Conservation (phyloP, 2,329 filamentous ascomycete species). For the Pseudogymnoascus sp. region DNA sequence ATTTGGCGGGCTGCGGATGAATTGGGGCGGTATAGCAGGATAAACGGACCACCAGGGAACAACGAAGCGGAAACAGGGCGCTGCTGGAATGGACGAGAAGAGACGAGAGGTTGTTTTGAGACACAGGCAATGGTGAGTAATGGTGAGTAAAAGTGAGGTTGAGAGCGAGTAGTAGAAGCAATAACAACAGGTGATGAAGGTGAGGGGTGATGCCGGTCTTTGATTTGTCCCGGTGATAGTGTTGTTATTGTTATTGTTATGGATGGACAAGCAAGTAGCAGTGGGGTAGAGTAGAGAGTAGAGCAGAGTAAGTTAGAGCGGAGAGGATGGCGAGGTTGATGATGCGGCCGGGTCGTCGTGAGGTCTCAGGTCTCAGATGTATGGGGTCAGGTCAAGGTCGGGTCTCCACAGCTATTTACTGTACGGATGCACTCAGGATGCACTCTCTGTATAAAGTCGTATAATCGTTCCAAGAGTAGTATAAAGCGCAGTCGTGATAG, state of each 20-base stretch:
- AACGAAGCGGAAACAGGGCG: background rate
- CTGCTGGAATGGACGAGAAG: background rate
- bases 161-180: background rate
- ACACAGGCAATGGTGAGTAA: background rate
- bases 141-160: too few relatives aligned
- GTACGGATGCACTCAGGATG: background rate
- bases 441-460: too few relatives aligned
- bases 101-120: background rate
- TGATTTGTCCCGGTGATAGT: background rate
- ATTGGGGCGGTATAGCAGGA: conserved; percentile 2
- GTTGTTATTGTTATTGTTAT: conserved; percentile 1
- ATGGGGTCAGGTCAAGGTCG: background rate
- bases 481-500: conserved; percentile 6
- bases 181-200: background rate
- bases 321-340: conserved; percentile 3
- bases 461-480: too few relatives aligned
- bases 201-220: background rate
- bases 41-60: background rate
- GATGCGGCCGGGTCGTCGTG: background rate
- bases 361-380: background rate
- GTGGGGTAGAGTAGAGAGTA: background rate
- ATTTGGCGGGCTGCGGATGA: background rate
- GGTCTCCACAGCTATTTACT: background rate
- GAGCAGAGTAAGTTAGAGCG: too few relatives aligned
- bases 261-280: background rate